These are phyloP conservation scores for Jackrogersella multiformis DNA, from an alignment of 495 filamentous ascomycete genomes.

Conservation along the genomic window DNA sequence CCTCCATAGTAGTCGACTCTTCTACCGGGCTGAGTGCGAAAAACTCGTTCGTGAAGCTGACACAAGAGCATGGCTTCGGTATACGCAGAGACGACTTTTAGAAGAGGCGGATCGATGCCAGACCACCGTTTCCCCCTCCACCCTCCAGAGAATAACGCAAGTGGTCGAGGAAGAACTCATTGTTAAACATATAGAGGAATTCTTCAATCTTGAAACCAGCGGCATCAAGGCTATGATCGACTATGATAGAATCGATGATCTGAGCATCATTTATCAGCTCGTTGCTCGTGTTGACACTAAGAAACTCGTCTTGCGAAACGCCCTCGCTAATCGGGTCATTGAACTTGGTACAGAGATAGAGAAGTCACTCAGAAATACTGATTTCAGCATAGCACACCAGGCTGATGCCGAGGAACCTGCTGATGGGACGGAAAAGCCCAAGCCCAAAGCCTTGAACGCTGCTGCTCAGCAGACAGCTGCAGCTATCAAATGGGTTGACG, in stretches of 20 bases:
- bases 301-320: constrained; percentile 73
- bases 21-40: constrained; percentile 80
- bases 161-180: constrained; percentile 87
- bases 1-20: constrained; percentile 71
- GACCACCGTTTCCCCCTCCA: constrained; percentile 76
- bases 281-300: constrained; percentile 80
- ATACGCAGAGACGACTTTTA: constrained; percentile 72
- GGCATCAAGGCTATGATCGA: constrained; percentile 92
- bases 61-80: constrained; percentile 83
- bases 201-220: constrained; percentile 83
- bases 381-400: constrained; percentile 55
- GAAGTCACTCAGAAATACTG: constrained; percentile 63
- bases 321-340: constrained; percentile 76
- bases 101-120: constrained; percentile 86
- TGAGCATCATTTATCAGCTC: constrained; percentile 79
- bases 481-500: constrained; percentile 95
- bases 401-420: constrained; percentile 59
- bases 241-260: constrained; percentile 79
- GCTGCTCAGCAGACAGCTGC: constrained; percentile 71
- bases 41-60: constrained; percentile 78
- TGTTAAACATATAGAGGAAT: constrained; percentile 74
- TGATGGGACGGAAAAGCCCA: constrained; percentile 56
- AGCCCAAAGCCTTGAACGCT: constrained; percentile 52
- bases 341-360: constrained; percentile 87
- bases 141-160: constrained; percentile 74